Evolutionary conservation across 768 basidiomycete genomes (phyloP).

Genomic region (Suillus discolor): DNA sequence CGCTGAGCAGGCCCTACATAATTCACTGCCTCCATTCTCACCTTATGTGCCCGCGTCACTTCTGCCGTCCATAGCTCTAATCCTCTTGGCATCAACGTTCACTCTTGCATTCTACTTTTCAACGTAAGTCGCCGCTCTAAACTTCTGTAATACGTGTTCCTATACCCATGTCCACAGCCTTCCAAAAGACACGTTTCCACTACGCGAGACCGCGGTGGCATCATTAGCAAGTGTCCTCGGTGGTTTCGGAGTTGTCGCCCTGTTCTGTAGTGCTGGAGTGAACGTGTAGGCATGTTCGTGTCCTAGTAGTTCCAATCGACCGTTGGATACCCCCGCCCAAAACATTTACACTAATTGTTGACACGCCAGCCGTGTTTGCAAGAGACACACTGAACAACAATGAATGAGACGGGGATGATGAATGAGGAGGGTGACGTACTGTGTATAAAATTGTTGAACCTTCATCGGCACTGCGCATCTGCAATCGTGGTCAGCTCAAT

Average conservation of each 20-base stretch:
- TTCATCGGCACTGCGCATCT: slow-evolving; percentile 92
- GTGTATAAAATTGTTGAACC: slow-evolving; percentile 94
- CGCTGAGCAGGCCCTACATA: slow-evolving; percentile 58
- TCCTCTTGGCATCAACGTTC: slow-evolving; percentile 76
- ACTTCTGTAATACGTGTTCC: slow-evolving; percentile 4
- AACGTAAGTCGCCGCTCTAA: slow-evolving; percentile 52
- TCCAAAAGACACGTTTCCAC: slow-evolving; percentile 67
- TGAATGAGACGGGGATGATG: background rate
- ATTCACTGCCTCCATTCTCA: slow-evolving; percentile 65
- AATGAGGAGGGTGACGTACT: slow-evolving; percentile 47
- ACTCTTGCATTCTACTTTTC: slow-evolving; percentile 90
- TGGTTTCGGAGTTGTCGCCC: slow-evolving; percentile 86
- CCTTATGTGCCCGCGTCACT: slow-evolving; percentile 68
- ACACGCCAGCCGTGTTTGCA: slow-evolving; percentile 84
- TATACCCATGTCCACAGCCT: slow-evolving; percentile 51
- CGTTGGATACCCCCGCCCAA: background rate
- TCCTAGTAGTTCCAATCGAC: background rate
- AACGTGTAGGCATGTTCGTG: slow-evolving; percentile 56
- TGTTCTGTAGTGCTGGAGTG: slow-evolving; percentile 86
- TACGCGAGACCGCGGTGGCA: slow-evolving; percentile 72
- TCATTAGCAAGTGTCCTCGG: slow-evolving; percentile 75
- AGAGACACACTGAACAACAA: slow-evolving; percentile 56
- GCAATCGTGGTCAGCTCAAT: slow-evolving; percentile 9
- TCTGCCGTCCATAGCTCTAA: slow-evolving; percentile 74
- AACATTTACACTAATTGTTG: slow-evolving; percentile 55